phyloP scores from a whole-genome alignment of 768 basidiomycete genomes.

The Termitomyces sp. region DNA sequence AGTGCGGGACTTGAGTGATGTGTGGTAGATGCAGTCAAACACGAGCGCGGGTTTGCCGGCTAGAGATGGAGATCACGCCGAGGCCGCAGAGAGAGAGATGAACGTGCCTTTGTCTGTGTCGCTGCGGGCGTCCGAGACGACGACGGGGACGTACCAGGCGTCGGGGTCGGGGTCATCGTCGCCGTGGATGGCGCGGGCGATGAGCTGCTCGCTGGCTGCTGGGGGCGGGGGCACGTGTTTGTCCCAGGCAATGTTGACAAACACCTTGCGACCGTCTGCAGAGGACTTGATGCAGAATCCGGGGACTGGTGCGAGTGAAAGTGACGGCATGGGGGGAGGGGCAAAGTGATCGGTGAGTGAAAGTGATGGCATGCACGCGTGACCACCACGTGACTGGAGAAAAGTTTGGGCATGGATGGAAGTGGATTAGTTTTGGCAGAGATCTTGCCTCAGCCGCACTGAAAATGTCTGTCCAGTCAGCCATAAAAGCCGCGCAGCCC shows the following conservation, averaged over 20 bases:
- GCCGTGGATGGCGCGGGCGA: too few species aligned
- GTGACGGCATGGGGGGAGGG: slow-evolving; percentile 11
- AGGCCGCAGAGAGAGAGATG: not conserved
- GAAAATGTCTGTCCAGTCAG: not conserved
- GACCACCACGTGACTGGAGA: not conserved
- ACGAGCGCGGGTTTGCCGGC: slow-evolving; percentile 68
- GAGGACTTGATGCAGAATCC: slow-evolving; percentile 71
- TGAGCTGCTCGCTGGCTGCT: slow-evolving; percentile 25
- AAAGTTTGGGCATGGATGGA: slow-evolving; percentile 1
- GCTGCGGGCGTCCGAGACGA: slow-evolving; percentile 58
- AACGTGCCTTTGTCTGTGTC: slow-evolving; percentile 66
- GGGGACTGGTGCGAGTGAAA: slow-evolving; percentile 50
- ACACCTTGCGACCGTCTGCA: slow-evolving; percentile 52
- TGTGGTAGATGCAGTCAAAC: slow-evolving; percentile 68
- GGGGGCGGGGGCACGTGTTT: slow-evolving; percentile 64
- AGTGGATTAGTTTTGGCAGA: not conserved
- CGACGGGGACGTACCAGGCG: slow-evolving; percentile 63
- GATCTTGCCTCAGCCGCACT: too few species aligned
- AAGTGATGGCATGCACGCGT: slow-evolving; percentile 18
- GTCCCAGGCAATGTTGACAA: slow-evolving; percentile 74
- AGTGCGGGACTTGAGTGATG: slow-evolving; percentile 51
- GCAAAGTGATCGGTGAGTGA: slow-evolving; percentile 26
- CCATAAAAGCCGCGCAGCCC: slow-evolving; percentile 16
- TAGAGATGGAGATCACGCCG: slow-evolving; percentile 20
- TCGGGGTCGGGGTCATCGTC: slow-evolving; percentile 24